Conservation (phyloP, 305 asterid species). For the Fraxinus ornus region DNA sequence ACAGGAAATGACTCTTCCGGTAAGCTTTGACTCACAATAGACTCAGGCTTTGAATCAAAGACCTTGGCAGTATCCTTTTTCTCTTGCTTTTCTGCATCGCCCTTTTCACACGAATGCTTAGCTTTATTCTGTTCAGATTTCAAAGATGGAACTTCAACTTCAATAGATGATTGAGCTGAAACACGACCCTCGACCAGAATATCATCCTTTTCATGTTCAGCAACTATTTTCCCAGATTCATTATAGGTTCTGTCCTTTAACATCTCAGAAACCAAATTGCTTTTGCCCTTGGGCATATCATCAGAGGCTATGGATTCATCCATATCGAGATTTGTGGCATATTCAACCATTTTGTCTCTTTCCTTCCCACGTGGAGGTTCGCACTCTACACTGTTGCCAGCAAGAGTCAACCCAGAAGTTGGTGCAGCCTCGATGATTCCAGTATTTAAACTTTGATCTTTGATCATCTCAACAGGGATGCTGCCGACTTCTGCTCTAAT, state of each 20-base stretch:
- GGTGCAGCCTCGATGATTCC: constrained; percentile 22
- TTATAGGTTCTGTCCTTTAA: constrained; percentile 10
- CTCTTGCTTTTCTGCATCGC: constrained; percentile 24
- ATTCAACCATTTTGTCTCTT: constrained; percentile 13
- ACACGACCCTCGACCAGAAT: constrained; percentile 21
- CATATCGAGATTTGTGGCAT: constrained; percentile 20
- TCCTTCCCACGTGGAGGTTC: constrained; percentile 27
- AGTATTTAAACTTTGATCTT: constrained; percentile 19
- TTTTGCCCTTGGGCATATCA: constrained; percentile 13
- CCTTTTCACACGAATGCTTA: constrained; percentile 7
- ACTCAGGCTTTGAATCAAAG: constrained; percentile 26
- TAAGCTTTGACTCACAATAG: constrained; percentile 17
- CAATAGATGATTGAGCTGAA: constrained; percentile 22
- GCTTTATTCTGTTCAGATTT: constrained; percentile 10
- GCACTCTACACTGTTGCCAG: constrained; percentile 22
- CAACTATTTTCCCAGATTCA: constrained; percentile 22
- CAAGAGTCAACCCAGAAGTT: constrained; percentile 20
- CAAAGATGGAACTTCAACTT: constrained; percentile 11
- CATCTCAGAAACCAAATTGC: constrained; percentile 16
- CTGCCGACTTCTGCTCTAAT: constrained; percentile 19
- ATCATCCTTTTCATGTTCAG: constrained; percentile 8
- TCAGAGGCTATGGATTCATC: constrained; percentile 12
- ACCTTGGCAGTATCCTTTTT: constrained; percentile 11
- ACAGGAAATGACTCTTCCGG: constrained; percentile 21
- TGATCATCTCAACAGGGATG: constrained; percentile 16